Evolutionary conservation across 768 basidiomycete genomes (phyloP), one percentile per base, ranked within the genome.

Genomic region (Hypholoma sublateritium): DNA sequence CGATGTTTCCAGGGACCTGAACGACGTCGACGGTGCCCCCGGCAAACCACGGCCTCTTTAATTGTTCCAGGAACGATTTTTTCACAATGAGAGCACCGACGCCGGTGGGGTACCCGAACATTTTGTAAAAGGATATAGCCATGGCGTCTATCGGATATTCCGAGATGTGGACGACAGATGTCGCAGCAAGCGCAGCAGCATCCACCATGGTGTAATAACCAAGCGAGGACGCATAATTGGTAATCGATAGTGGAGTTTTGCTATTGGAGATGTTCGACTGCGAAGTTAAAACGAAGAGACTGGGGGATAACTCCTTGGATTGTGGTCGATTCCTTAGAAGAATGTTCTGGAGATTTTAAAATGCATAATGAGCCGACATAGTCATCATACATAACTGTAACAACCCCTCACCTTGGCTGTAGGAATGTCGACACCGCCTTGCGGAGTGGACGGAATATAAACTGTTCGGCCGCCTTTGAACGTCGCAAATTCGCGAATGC

Each of bases 81-180:
- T 85, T 88, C 43, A 88, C 86, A 25, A 94, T 69, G 4, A 94
- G 76, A 12, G 90, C 90, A 35, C 92, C 91, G 42, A 93, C 83
- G 7, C 91, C 91, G 0, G 91, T 93, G 11, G 91, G 91, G 62
- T 86, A 93, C 34, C 91, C 91, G 60, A 92, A 91, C 88, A 93
- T 92, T 63, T 94, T 94, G 73, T 94, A 94, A 64, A 93, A 92
- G 43, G 88, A 90, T 52, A 94, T 66, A 0, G 86, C 90, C 80
- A 92, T 85, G 1, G 91, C 91, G 69, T 94, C 92, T 11, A 91
- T 86, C 4, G 86, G 82, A 28, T 77, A 79, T 50, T 86, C 81
- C 1, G 80, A 70, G 13, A 94, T 74, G 12, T 88, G 88, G 53
- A 93, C 80, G 16, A 75, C 65, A 7, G 89, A 84, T 1, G 89